A percentile compares a stretch with the other conserved stretches of the same genome.
phyloP scores from a whole-genome alignment of 2,329 filamentous ascomycete species.

The Fusarium foetens region DNA sequence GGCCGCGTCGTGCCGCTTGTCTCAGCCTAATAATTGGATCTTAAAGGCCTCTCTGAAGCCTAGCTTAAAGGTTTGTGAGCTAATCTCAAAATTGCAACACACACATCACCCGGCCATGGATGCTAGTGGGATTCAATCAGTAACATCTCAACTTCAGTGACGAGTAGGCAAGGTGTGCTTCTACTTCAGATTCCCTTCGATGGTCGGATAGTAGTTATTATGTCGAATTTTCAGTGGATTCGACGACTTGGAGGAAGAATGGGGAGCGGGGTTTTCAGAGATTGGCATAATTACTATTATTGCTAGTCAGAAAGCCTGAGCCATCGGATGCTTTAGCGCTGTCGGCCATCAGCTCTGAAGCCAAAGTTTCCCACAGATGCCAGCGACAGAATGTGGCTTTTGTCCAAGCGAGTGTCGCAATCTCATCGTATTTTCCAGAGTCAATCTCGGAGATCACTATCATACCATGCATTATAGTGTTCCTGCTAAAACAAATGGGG shows the following conservation, averaged over 20 bases:
- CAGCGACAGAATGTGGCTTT: conserved; percentile 37
- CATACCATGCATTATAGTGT: conserved; percentile 21
- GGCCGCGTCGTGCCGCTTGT: conserved; percentile 41
- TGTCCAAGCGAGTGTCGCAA: conserved; percentile 22
- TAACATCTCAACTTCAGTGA: conserved; percentile 6
- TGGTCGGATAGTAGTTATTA: background rate
- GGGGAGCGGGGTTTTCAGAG: conserved; percentile 35
- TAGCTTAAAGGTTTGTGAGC: conserved; percentile 35
- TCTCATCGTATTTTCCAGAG: conserved; percentile 26
- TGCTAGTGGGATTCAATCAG: conserved; percentile 20
- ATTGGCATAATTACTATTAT: conserved; percentile 24
- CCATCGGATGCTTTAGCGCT: conserved; percentile 39
- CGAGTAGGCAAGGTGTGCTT: background rate
- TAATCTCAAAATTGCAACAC: conserved; percentile 32
- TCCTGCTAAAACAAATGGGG: conserved; percentile 9
- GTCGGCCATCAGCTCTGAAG: conserved; percentile 19
- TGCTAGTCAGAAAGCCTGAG: conserved; percentile 33
- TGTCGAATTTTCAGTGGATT: conserved; percentile 15
- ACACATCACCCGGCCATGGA: background rate
- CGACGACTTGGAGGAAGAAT: conserved; percentile 15
- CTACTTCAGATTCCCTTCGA: background rate
- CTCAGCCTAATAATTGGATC: conserved; percentile 43
- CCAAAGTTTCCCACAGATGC: conserved; percentile 30
- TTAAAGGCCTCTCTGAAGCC: conserved; percentile 31
- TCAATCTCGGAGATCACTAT: conserved; percentile 28